A percentile compares a stretch with the other conserved stretches of the same genome.
phyloP scores from a whole-genome alignment of 2,329 filamentous ascomycete genomes.

The Blastomyces silverae region DNA sequence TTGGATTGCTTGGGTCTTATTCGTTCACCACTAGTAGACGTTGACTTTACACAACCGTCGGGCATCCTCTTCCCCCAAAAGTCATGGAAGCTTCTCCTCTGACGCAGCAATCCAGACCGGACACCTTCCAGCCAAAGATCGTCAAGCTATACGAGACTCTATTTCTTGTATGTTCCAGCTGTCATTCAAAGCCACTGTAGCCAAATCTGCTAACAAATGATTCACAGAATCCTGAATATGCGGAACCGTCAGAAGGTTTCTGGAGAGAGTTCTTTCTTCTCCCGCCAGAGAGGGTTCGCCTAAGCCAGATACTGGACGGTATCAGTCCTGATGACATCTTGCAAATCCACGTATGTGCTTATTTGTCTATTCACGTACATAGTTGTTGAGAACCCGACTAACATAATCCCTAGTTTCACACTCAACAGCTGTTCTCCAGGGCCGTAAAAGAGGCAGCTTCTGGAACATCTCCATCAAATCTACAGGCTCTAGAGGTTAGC shows the following conservation, averaged over 20 bases:
- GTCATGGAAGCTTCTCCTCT: conserved; percentile 84
- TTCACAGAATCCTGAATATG: conserved; percentile 56
- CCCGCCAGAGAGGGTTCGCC: conserved; percentile 63
- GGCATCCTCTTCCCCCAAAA: neutral
- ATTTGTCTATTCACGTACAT: conserved; percentile 7
- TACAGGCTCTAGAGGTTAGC: conserved; percentile 74
- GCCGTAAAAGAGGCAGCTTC: conserved; percentile 64
- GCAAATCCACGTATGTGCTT: conserved; percentile 55
- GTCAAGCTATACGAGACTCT: conserved; percentile 80
- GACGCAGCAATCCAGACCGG: conserved; percentile 82
- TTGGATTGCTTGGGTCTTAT: neutral
- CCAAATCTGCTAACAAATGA: conserved; percentile 21
- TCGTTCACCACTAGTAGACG: neutral
- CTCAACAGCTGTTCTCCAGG: conserved; percentile 68
- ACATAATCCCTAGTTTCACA: conserved; percentile 49
- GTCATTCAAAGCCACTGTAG: neutral
- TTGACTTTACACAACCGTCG: neutral
- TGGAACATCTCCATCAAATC: conserved; percentile 55
- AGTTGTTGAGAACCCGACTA: conserved; percentile 9
- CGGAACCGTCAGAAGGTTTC: conserved; percentile 77
- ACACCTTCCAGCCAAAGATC: conserved; percentile 90
- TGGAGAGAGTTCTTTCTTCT: conserved; percentile 95
- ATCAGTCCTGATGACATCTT: conserved; percentile 69
- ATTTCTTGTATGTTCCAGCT: conserved; percentile 50
- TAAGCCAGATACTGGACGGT: conserved; percentile 63